Conservation (phyloP, 441 rosid species). For the Codiaeum variegatum region DNA sequence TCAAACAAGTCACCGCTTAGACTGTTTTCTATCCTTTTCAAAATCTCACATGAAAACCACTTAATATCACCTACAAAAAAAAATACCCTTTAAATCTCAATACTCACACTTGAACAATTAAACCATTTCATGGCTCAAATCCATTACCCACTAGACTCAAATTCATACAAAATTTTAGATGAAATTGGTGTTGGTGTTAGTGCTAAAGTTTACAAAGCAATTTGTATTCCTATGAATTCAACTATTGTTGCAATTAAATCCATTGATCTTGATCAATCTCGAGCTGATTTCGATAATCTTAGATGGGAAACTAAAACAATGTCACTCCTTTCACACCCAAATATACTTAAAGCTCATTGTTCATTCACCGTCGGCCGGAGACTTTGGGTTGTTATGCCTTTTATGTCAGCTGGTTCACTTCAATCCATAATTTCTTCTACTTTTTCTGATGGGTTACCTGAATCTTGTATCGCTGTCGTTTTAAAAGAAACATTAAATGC, state of each 20-base stretch:
- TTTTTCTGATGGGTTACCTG: conserved; percentile 55
- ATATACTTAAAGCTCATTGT: conserved; percentile 69
- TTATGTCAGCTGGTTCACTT: conserved; percentile 79
- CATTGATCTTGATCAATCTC: conserved; percentile 66
- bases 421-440: conserved; percentile 66
- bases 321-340: conserved; percentile 74
- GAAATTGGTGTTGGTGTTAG: conserved; percentile 79
- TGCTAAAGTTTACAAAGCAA: conserved; percentile 73
- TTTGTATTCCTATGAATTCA: conserved; percentile 56
- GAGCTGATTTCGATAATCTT: conserved; percentile 56
- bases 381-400: conserved; percentile 96
- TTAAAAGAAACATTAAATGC: conserved; percentile 67
- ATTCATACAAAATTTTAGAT: conserved; percentile 50
- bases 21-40: conserved; percentile 18
- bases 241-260: conserved; percentile 68
- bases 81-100: too few relatives aligned
- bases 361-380: conserved; percentile 65
- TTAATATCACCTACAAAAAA: too few relatives aligned
- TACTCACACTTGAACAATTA: too few relatives aligned
- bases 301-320: conserved; percentile 71
- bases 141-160: conserved; percentile 58
- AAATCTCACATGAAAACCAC: too few relatives aligned
- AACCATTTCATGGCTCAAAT: conserved; percentile 36
- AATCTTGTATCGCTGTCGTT: conserved; percentile 62
- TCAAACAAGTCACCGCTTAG: conserved; percentile 15